phyloP scores from a whole-genome alignment of 106 monocot species.

The Ottelia alismoides region DNA sequence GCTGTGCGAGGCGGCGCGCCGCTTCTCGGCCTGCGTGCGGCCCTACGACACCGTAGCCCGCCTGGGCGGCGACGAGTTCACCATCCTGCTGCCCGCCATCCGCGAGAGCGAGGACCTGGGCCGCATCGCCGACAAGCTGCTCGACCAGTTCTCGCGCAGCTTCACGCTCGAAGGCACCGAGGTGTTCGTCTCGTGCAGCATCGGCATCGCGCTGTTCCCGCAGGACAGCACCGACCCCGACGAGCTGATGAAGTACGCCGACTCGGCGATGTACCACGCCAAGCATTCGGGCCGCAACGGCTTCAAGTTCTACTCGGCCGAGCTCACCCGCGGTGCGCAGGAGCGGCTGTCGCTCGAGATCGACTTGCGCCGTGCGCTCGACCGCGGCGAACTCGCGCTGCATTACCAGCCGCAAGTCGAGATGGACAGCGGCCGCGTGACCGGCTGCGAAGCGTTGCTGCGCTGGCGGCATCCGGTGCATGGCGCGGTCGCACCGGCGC shows the following conservation, averaged over 20 bases:
- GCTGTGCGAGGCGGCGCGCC: neutral
- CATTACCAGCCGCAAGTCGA: neutral
- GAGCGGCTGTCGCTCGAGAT: neutral
- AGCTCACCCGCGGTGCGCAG: neutral
- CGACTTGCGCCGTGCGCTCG: neutral
- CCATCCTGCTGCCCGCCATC: neutral
- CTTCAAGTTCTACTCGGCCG: neutral
- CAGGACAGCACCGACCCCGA: neutral
- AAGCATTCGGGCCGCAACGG: neutral
- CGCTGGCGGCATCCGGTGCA: neutral
- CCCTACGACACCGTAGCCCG: too few species aligned
- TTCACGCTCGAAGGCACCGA: neutral
- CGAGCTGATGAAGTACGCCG: neutral
- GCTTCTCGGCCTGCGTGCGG: neutral
- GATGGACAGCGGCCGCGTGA: neutral
- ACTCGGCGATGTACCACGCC: neutral
- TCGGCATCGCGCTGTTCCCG: neutral
- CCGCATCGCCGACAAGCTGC: neutral
- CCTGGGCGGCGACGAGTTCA: too few species aligned
- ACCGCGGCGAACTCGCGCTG: neutral
- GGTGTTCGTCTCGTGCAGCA: neutral
- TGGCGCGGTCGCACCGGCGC: neutral
- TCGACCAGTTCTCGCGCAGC: neutral
- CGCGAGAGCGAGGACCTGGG: too few species aligned
- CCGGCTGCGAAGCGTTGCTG: neutral